phyloP scores from a whole-genome alignment of 192 early-diverging fungal genomes.

The Jimgerdemannia lactiflua region DNA sequence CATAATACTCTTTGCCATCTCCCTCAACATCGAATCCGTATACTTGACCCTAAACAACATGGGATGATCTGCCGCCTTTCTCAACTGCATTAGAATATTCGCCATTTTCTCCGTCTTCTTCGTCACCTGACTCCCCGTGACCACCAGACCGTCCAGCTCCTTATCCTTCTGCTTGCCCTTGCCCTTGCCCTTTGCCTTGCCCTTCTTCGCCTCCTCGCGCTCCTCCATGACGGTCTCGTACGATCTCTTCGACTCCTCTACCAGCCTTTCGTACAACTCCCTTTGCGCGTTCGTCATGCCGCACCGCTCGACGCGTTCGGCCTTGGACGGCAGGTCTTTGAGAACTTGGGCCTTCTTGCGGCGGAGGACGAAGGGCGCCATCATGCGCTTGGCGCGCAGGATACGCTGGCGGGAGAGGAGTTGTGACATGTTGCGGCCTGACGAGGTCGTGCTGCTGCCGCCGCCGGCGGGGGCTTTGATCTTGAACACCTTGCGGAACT shows the following conservation, averaged over 20 bases:
- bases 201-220: too few species aligned
- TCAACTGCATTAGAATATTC: conserved; percentile 74
- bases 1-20: conserved; percentile 67
- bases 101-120: conserved; percentile 30
- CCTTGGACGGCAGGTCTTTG: conserved; percentile 62
- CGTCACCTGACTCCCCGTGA: conserved; percentile 11
- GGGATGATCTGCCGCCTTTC: conserved; percentile 86
- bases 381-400: conserved; percentile 72
- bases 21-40: conserved; percentile 43
- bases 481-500: conserved; percentile 56
- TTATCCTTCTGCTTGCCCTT: conserved; percentile 8
- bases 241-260: conserved; percentile 19
- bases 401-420: conserved; percentile 61
- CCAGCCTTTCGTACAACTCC: conserved; percentile 50
- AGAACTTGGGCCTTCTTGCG: conserved; percentile 75
- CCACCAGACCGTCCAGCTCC: too few species aligned
- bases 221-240: too few species aligned
- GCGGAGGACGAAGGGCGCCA: conserved; percentile 88
- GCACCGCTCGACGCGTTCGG: conserved; percentile 47
- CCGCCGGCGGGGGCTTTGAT: conserved; percentile 44
- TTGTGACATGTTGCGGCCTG: conserved; percentile 37
- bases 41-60: conserved; percentile 71
- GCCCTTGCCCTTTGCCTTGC: conserved; percentile 15
- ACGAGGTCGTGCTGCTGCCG: conserved; percentile 1
- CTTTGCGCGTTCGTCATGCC: conserved; percentile 47